Evolutionary conservation across 2,329 filamentous ascomycete species (phyloP).

Genomic region (Xylaria polymorpha): DNA sequence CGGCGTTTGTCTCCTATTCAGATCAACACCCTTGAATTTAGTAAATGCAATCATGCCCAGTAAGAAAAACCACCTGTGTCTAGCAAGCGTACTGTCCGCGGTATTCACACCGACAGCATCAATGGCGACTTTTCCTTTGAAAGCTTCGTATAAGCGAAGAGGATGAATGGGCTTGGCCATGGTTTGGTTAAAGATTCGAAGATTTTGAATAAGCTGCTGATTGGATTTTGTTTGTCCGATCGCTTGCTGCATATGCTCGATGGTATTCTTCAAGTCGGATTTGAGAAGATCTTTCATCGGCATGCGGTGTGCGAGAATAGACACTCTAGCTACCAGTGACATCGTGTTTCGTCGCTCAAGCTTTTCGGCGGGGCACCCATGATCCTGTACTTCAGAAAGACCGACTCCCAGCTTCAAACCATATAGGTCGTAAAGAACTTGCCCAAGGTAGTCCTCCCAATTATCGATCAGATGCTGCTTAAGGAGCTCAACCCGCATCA

Average conservation of each 20-base stretch:
- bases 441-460: slow-evolving; percentile 87
- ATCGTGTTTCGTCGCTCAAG: slow-evolving; percentile 84
- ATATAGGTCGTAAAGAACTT: slow-evolving; percentile 85
- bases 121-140: slow-evolving; percentile 80
- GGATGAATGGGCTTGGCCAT: slow-evolving; percentile 88
- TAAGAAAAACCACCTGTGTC: slow-evolving; percentile 91
- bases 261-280: slow-evolving; percentile 87
- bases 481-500: slow-evolving; percentile 87
- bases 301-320: slow-evolving; percentile 82
- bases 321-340: slow-evolving; percentile 84
- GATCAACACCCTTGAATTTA: slow-evolving; percentile 79
- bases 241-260: slow-evolving; percentile 92
- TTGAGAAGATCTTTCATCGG: slow-evolving; percentile 92
- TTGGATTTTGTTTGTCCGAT: slow-evolving; percentile 83
- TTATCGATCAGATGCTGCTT: slow-evolving; percentile 80
- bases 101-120: slow-evolving; percentile 76
- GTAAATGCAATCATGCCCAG: slow-evolving; percentile 88
- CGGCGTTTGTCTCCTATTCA: slow-evolving; percentile 79
- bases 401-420: slow-evolving; percentile 80
- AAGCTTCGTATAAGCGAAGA: slow-evolving; percentile 79
- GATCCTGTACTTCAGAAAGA: slow-evolving; percentile 76
- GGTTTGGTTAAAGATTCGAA: slow-evolving; percentile 82
- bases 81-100: slow-evolving; percentile 77
- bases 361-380: slow-evolving; percentile 80
- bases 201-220: slow-evolving; percentile 86